phyloP scores from a whole-genome alignment of 768 basidiomycete species.

The Strobilomyces echinocephalus region DNA sequence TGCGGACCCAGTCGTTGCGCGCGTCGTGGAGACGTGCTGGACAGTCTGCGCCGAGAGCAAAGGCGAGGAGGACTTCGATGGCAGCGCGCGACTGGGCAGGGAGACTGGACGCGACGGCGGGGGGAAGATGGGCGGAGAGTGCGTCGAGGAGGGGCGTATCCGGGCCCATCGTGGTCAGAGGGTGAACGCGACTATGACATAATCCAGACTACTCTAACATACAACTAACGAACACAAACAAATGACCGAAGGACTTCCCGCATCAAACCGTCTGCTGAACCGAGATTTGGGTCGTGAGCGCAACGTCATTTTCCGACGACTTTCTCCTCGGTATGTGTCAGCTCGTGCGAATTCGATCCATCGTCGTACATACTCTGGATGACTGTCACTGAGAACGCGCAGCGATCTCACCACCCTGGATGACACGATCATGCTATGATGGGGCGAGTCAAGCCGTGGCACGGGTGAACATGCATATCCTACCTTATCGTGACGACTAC shows the following conservation, averaged over 20 bases:
- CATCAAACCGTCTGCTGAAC: neutral
- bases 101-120: neutral
- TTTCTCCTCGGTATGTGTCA: slow-evolving; percentile 4
- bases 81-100: neutral
- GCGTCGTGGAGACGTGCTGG: slow-evolving; percentile 13
- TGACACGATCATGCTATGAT: slow-evolving; percentile 6
- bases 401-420: slow-evolving; percentile 13
- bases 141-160: slow-evolving; percentile 26
- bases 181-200: neutral
- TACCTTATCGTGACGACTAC: slow-evolving; percentile 12
- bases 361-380: slow-evolving; percentile 1
- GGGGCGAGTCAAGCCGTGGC: neutral
- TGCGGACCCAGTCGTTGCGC: slow-evolving; percentile 22
- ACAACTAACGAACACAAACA: too few relatives aligned
- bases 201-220: too few relatives aligned
- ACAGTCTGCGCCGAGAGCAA: slow-evolving; percentile 28
- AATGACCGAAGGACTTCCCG: too few relatives aligned
- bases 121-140: slow-evolving; percentile 19
- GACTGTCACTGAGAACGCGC: neutral
- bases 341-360: neutral
- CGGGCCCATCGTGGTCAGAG: slow-evolving; percentile 10
- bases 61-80: slow-evolving; percentile 27
- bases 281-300: slow-evolving; percentile 9
- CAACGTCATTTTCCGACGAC: neutral
- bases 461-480: neutral